Evolutionary conservation across 495 filamentous ascomycete genomes (phyloP), one percentile per base, ranked within the genome.

Genomic region (Penicillium macrosclerotiorum): DNA sequence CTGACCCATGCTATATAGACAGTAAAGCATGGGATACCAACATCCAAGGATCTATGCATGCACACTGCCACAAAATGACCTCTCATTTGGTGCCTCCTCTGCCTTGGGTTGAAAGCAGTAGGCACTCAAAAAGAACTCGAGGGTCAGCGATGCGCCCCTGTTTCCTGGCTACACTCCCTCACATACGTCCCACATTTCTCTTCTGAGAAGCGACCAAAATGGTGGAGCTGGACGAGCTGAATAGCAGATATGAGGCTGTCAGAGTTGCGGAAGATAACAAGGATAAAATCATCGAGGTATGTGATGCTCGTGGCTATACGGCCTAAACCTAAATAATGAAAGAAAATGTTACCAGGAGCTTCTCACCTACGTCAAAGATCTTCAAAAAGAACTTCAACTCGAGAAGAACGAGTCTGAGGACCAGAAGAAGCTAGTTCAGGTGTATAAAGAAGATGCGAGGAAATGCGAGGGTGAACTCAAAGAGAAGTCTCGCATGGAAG

Each of bases 401-500:
- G 42, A 46, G 19, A 47, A 48, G 17, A 23, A 50, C n/a, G 46
- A 44, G 11, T 17, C 39, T 5, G 37, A 55, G 13, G 23, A 47
- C 16, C 31, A 45, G 7, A 43, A 41, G 23, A 27, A 18, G 11
- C 25, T 37, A 7, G 36, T 29, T 17, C 7, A 22, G 12, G 24
- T 35, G n/a, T 39, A 30, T 33, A 42, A 29, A 27, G 34, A 47
- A 3, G 45, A 48, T 3, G 26, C 11, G 7, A 14, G 39, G 30
- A 35, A 16, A 16, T 37, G 37, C 9, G 16, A 41, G 22, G 13
- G 4, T 37, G 45, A 52, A 13, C 33, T 49, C 5, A 29, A 40
- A 9, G 33, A 45, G n/a, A 41, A 51, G 51, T 24, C 29, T 19
- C 47, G 41, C 4, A 47, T 46, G 30, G 34, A 54, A 40, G 55